phyloP scores from a whole-genome alignment of 345 rosid genomes.

The Eucalyptus erythrocorys region DNA sequence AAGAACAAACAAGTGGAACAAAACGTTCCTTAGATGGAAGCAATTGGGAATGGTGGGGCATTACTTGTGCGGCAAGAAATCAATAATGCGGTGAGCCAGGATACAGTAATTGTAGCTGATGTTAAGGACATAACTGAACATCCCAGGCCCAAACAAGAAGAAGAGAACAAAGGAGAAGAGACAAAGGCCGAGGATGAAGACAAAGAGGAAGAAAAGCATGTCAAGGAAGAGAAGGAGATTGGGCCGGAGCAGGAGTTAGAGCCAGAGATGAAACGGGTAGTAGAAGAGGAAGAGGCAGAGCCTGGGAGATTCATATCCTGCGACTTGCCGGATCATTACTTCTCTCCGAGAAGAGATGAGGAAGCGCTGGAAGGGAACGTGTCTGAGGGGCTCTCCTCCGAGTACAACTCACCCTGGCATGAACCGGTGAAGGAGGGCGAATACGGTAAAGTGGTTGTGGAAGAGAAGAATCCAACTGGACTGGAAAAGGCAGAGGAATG shows the following conservation, averaged over 20 bases:
- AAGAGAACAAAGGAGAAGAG: neutral
- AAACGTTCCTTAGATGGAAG: neutral
- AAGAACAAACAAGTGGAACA: neutral
- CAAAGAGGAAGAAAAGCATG: neutral
- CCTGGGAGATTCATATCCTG: constrained; percentile 1
- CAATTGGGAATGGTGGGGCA: neutral
- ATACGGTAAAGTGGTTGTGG: neutral
- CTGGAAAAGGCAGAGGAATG: neutral
- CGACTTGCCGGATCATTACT: constrained; percentile 5
- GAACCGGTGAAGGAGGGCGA: constrained; percentile 5
- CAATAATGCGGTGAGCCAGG: neutral
- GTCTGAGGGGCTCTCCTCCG: neutral
- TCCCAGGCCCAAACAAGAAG: neutral
- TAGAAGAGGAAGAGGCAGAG: neutral
- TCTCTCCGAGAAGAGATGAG: constrained; percentile 21
- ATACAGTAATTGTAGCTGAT: neutral
- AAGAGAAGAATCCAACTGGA: constrained; percentile 1
- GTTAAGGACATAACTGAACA: constrained; percentile 4
- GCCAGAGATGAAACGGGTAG: neutral
- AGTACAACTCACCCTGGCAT: neutral
- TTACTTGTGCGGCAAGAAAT: neutral
- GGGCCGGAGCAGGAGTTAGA: neutral
- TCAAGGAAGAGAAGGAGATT: neutral
- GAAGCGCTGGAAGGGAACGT: constrained; percentile 3
- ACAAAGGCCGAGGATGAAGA: neutral